Conservation (phyloP, 352 stramenopile genomes). For the Globisporangium perplexum region DNA sequence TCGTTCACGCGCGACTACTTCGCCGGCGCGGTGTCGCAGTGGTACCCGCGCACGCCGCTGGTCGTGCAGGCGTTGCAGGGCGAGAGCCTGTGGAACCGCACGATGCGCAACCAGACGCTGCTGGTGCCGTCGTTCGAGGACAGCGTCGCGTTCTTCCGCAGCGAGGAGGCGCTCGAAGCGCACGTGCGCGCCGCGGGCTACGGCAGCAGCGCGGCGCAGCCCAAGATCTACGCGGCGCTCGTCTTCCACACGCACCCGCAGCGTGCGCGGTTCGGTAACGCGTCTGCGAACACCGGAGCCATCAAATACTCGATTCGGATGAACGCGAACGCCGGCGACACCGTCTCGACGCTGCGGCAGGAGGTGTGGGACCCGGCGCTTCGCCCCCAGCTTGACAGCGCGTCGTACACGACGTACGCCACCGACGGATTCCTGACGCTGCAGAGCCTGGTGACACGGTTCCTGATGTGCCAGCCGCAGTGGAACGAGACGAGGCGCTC, state of each 20-base stretch:
- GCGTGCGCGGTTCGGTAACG: constrained; percentile 16
- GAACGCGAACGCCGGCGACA: constrained; percentile 16
- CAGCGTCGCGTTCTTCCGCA: constrained; percentile 32
- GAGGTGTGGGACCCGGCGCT: constrained; percentile 14
- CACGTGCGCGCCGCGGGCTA: constrained; percentile 31
- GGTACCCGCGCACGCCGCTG: constrained; percentile 25
- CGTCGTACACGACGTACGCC: constrained; percentile 30
- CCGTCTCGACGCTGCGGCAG: constrained; percentile 12
- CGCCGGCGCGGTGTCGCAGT: constrained; percentile 24
- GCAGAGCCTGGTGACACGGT: constrained; percentile 37
- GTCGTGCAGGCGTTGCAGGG: not conserved
- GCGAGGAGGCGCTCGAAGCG: constrained; percentile 22
- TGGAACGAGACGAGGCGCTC: constrained; percentile 21
- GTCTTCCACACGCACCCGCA: constrained; percentile 26
- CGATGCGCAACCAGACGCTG: constrained; percentile 4
- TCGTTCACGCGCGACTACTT: constrained; percentile 43
- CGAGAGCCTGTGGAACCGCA: not conserved
- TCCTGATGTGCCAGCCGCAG: constrained; percentile 30
- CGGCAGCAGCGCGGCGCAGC: constrained; percentile 16
- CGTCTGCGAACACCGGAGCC: not conserved
- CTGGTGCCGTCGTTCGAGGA: constrained; percentile 31
- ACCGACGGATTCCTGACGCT: constrained; percentile 37
- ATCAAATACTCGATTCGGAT: constrained; percentile 38
- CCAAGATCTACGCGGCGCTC: constrained; percentile 41
- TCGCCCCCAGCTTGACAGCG: constrained; percentile 10